A percentile compares a stretch with the other conserved stretches of the same genome.
Evolutionary conservation across 176 grass and related monocot genomes (phyloP).

Genomic region (Lolium rigidum): DNA sequence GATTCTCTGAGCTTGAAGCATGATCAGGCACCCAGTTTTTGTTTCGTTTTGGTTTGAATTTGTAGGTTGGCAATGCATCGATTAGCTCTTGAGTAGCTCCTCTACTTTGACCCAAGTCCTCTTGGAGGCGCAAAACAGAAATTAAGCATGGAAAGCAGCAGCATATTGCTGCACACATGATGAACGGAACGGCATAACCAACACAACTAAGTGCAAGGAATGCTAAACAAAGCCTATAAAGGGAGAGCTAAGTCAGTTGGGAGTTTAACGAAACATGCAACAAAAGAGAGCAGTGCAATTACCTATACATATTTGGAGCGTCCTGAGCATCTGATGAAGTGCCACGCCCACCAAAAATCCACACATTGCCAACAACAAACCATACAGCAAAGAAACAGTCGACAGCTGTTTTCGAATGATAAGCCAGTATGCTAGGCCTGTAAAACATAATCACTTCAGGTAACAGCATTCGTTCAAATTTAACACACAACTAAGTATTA

Average conservation of each 20-base stretch:
- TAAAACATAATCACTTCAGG: slow-evolving; percentile 39
- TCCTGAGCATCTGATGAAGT: slow-evolving; percentile 68
- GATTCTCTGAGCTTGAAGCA: slow-evolving; percentile 58
- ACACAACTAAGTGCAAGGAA: slow-evolving; percentile 96
- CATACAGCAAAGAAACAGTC: slow-evolving; percentile 99
- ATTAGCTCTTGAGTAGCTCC: slow-evolving; percentile 89
- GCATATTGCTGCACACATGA: slow-evolving; percentile 92
- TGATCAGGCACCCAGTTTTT: slow-evolving; percentile 67
- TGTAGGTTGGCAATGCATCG: slow-evolving; percentile 79
- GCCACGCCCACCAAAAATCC: slow-evolving; percentile 92
- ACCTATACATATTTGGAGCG: slow-evolving; percentile 94
- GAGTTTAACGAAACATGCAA: slow-evolving; percentile 26
- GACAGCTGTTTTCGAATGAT: slow-evolving; percentile 90
- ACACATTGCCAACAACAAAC: slow-evolving; percentile 99
- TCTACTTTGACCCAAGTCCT: slow-evolving; percentile 76
- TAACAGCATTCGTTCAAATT: slow-evolving; percentile 13
- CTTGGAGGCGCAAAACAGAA: slow-evolving; percentile 83
- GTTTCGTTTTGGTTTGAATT: slow-evolving; percentile 87
- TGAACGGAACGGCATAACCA: slow-evolving; percentile 96
- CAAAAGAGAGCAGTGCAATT: slow-evolving; percentile 42
- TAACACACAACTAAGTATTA: slow-evolving; percentile 8
- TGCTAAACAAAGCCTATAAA: slow-evolving; percentile 84
- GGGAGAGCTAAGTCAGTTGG: slow-evolving; percentile 34
- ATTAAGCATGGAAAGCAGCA: slow-evolving; percentile 98
- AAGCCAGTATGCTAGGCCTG: slow-evolving; percentile 80